These are phyloP conservation scores for Candida glaebosa DNA, from an alignment of 805 yeast species.

Conservation along the genomic window DNA sequence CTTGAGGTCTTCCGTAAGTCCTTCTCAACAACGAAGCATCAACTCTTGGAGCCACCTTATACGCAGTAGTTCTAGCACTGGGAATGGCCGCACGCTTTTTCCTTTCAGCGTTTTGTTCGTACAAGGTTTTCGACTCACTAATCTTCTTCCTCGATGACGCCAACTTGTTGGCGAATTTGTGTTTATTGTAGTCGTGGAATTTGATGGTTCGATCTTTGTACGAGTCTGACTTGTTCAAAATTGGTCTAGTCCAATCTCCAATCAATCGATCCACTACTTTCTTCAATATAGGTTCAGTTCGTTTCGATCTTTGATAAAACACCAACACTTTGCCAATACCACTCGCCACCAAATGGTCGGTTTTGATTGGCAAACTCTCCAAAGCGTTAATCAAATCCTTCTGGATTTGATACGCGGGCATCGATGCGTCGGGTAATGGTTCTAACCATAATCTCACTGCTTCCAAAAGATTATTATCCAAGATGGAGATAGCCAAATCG, in stretches of 20 bases:
- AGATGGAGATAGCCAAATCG: slow-evolving; percentile 82
- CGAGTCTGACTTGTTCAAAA: slow-evolving; percentile 91
- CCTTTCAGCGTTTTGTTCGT: slow-evolving; percentile 87
- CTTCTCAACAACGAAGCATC: slow-evolving; percentile 47
- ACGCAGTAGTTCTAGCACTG: slow-evolving; percentile 82
- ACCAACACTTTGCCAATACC: slow-evolving; percentile 91
- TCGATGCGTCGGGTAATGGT: slow-evolving; percentile 95
- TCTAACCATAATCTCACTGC: slow-evolving; percentile 96
- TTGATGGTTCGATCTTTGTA: slow-evolving; percentile 82
- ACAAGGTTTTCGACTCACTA: slow-evolving; percentile 53
- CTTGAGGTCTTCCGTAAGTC: slow-evolving; percentile 44
- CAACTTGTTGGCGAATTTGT: slow-evolving; percentile 44
- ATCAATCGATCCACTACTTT: slow-evolving; percentile 86
- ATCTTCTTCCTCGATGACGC: slow-evolving; percentile 28
- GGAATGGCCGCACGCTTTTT: slow-evolving; percentile 96
- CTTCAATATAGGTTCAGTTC: slow-evolving; percentile 84
- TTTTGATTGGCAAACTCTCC: slow-evolving; percentile 81
- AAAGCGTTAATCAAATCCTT: slow-evolving; percentile 77
- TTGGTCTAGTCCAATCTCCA: slow-evolving; percentile 98
- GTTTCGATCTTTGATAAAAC: slow-evolving; percentile 87
- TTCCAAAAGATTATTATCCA: slow-evolving; percentile 90
- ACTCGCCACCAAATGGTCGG: slow-evolving; percentile 90
- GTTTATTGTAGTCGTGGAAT: slow-evolving; percentile 64
- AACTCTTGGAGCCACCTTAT: slow-evolving; percentile 85
- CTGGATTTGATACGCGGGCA: slow-evolving; percentile 97